Conservation (phyloP, 768 basidiomycete species). For the Paxillus involutus region DNA sequence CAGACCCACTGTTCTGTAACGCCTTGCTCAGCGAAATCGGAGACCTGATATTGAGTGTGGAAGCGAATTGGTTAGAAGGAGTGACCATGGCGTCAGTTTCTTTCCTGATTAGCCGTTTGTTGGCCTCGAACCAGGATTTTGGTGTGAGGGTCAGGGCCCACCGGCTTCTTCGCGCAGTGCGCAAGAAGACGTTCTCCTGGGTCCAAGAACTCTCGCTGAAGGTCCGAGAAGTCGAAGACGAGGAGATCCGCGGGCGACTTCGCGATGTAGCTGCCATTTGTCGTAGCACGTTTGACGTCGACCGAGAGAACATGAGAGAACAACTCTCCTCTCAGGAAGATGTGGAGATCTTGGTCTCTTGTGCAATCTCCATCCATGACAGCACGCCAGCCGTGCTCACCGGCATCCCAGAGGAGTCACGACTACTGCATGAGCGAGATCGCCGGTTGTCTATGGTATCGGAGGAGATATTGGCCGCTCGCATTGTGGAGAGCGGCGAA, state of each 20-base stretch:
- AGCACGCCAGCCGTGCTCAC: slow-evolving; percentile 21
- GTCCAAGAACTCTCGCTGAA: slow-evolving; percentile 29
- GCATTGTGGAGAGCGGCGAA: slow-evolving; percentile 9
- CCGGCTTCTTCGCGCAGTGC: slow-evolving; percentile 28
- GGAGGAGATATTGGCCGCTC: slow-evolving; percentile 14
- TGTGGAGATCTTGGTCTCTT: slow-evolving; percentile 31
- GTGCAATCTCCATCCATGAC: slow-evolving; percentile 31
- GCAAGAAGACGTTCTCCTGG: slow-evolving; percentile 36
- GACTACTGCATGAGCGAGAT: slow-evolving; percentile 30
- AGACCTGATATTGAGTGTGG: background rate
- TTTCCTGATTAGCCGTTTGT: background rate
- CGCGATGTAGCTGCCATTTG: slow-evolving; percentile 21
- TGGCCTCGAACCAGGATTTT: background rate
- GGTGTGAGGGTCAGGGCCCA: slow-evolving; percentile 11
- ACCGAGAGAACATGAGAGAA: background rate
- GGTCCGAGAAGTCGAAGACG: slow-evolving; percentile 3
- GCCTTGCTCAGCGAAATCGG: background rate
- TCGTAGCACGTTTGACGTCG: slow-evolving; percentile 31
- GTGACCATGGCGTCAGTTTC: slow-evolving; percentile 3
- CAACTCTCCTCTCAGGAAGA: slow-evolving; percentile 26
- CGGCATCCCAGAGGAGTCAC: slow-evolving; percentile 6
- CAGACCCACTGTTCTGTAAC: slow-evolving; percentile 6
- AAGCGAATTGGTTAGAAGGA: slow-evolving; percentile 2
- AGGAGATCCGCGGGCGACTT: slow-evolving; percentile 7
- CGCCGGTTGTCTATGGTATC: slow-evolving; percentile 31